phyloP scores from a whole-genome alignment of 1,284 basidiomycete species.

The Trametes hirsuta region DNA sequence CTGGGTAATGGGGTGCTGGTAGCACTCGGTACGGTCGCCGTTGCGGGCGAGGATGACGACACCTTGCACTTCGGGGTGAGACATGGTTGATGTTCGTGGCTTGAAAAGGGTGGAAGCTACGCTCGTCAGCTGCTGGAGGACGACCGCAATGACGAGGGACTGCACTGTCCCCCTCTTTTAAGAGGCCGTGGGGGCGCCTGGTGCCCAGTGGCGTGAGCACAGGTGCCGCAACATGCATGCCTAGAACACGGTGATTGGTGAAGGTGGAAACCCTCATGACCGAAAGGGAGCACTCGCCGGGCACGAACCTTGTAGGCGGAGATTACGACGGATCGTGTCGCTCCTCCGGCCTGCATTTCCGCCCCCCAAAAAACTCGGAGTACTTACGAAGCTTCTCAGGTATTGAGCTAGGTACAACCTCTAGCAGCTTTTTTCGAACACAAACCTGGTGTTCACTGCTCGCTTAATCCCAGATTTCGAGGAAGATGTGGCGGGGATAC shows the following conservation, averaged over 20 bases:
- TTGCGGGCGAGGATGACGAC: constrained; percentile 84
- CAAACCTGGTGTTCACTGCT: too few species aligned
- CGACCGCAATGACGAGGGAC: constrained; percentile 16
- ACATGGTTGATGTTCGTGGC: constrained; percentile 41
- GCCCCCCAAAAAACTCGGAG: neutral
- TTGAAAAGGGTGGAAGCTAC: neutral
- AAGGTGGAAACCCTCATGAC: neutral
- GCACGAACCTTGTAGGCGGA: constrained; percentile 14
- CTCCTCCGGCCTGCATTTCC: neutral
- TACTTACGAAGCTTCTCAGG: too few species aligned
- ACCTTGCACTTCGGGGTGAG: constrained; percentile 69
- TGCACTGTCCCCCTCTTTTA: constrained; percentile 3
- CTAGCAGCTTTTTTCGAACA: too few species aligned
- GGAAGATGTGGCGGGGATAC: too few species aligned
- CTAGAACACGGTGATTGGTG: constrained; percentile 1
- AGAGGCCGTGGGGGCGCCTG: neutral
- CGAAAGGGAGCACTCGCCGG: constrained; percentile 9
- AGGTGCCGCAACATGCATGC: constrained; percentile 5
- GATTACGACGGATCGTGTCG: constrained; percentile 9
- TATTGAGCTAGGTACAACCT: too few species aligned
- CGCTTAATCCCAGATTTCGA: too few species aligned
- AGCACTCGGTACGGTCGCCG: constrained; percentile 75
- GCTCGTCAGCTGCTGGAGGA: neutral
- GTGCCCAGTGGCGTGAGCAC: constrained; percentile 5
- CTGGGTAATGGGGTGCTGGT: constrained; percentile 76